These are phyloP conservation scores for Monilinia polystroma DNA, from an alignment of 2,329 filamentous ascomycete genomes.

Conservation along the genomic window DNA sequence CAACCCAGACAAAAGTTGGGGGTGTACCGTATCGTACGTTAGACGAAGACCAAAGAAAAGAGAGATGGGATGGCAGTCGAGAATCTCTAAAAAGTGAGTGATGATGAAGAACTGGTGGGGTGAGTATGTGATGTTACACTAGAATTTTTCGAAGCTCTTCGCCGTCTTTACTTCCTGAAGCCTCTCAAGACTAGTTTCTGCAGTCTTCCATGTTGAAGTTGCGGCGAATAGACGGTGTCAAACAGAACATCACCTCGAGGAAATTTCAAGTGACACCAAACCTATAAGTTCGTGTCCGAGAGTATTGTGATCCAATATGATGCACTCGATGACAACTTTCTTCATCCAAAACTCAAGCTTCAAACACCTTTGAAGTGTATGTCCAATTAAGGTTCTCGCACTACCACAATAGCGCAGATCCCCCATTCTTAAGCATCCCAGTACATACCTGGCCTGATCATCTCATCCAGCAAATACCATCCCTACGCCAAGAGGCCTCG, in stretches of 20 bases:
- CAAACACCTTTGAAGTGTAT: not conserved
- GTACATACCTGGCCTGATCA: not conserved
- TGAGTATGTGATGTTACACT: not conserved
- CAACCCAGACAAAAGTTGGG: conserved; percentile 1
- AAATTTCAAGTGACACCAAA: not conserved
- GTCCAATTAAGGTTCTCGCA: conserved; percentile 18
- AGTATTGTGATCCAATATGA: not conserved
- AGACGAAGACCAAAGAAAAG: not conserved
- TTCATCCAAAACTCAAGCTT: not conserved
- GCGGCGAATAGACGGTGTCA: not conserved
- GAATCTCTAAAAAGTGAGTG: no score
- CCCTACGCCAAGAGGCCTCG: not conserved
- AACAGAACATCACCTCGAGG: not conserved
- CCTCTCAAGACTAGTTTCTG: not conserved
- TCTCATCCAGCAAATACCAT: not conserved
- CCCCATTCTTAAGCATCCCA: conserved; percentile 2
- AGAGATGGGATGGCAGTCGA: conserved; percentile 9
- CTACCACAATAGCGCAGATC: conserved; percentile 6
- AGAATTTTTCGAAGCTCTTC: not conserved
- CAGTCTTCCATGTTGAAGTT: not conserved
- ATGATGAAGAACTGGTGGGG: conserved; percentile 11
- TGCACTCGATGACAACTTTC: not conserved
- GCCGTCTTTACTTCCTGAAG: not conserved
- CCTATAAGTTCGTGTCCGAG: accelerated
- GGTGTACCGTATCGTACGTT: not conserved